A percentile compares a stretch with the other conserved stretches of the same genome.
phyloP scores from a whole-genome alignment of 768 basidiomycete genomes.

The Kwoniella shandongensis region DNA sequence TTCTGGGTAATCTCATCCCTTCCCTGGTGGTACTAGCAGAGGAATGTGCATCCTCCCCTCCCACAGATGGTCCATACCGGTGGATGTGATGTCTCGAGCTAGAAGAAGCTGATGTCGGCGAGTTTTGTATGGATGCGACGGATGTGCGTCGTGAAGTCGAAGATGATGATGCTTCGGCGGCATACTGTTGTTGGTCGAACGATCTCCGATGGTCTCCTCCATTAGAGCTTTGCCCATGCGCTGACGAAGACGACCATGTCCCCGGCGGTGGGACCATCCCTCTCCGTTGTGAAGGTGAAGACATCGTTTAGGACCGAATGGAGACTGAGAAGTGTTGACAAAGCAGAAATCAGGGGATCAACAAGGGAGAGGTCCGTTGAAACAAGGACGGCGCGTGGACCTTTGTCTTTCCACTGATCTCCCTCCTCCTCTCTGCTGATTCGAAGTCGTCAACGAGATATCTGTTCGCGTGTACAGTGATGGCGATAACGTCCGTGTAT shows the following conservation, averaged over 20 bases:
- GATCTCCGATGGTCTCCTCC: constrained; percentile 12
- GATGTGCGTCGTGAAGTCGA: constrained; percentile 17
- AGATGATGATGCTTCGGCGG: constrained; percentile 10
- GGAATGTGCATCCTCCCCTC: neutral
- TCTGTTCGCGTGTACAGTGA: no score
- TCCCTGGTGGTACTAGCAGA: neutral
- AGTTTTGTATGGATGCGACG: constrained; percentile 19
- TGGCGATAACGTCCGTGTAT: no score
- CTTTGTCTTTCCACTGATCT: no score
- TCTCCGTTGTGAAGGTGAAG: constrained; percentile 18
- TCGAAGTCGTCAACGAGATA: no score
- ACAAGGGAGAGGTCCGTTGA: no score
- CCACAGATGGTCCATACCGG: neutral
- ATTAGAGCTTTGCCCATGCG: neutral
- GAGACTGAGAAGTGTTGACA: neutral
- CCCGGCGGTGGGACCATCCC: constrained; percentile 16
- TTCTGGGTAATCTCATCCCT: constrained; percentile 18
- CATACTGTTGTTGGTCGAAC: constrained; percentile 11
- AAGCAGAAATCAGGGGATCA: neutral
- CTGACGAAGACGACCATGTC: constrained; percentile 12
- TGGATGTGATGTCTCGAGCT: constrained; percentile 17
- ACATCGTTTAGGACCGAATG: constrained; percentile 3
- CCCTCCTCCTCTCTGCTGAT: no score
- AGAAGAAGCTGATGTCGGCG: constrained; percentile 22
- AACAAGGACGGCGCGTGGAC: no score